Conservation (phyloP, 2,329 filamentous ascomycete genomes). For the Calonectria hongkongensis region DNA sequence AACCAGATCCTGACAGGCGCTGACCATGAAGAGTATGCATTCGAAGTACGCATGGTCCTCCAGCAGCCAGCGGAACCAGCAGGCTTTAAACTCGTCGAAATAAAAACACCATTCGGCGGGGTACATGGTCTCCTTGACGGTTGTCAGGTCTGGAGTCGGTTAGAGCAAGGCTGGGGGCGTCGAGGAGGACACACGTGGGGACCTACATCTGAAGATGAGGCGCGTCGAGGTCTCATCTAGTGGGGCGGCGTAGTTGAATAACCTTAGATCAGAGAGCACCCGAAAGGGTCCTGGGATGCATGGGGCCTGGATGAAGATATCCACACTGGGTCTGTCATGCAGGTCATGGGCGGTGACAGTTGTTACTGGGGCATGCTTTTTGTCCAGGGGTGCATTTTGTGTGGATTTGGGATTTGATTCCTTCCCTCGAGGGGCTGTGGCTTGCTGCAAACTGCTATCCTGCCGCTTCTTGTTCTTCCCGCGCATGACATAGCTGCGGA, state of each 20-base stretch:
- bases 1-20: conserved; percentile 47
- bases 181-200: rapidly evolving
- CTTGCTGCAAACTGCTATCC: neutral
- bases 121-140: conserved; percentile 55
- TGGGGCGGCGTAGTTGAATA: conserved; percentile 48
- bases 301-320: conserved; percentile 33
- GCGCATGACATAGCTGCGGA: conserved; percentile 55
- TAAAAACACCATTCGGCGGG: conserved; percentile 56
- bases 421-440: neutral
- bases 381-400: neutral
- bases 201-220: conserved; percentile 47
- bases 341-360: neutral
- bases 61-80: conserved; percentile 57
- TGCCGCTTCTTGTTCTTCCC: conserved; percentile 52
- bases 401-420: neutral
- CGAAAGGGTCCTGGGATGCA: conserved; percentile 42
- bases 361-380: neutral
- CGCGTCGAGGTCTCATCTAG: conserved; percentile 40
- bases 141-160: conserved; percentile 49
- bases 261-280: conserved; percentile 44
- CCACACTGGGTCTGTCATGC: neutral
- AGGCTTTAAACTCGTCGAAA: conserved; percentile 45
- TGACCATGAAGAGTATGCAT: conserved; percentile 52
- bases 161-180: neutral
- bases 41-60: conserved; percentile 54